A percentile compares a stretch with the other conserved stretches of the same genome.
Evolutionary conservation across 768 basidiomycete genomes (phyloP).

Genomic region (Filobasidium wieringae): DNA sequence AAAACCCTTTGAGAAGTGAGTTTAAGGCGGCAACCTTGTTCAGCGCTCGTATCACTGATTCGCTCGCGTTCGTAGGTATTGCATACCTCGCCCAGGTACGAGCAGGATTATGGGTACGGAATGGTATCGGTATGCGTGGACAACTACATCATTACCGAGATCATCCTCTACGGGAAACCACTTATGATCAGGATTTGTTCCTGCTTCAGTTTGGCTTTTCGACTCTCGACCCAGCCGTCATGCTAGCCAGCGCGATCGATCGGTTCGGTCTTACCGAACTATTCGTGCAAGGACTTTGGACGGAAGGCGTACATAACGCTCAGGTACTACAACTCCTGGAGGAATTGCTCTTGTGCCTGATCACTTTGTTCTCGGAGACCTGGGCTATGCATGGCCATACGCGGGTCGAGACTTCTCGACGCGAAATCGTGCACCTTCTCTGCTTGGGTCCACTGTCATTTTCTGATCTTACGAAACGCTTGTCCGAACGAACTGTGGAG

Average conservation of each 20-base stretch:
- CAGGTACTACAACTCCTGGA: conserved; percentile 46
- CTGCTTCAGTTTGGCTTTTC: conserved; percentile 75
- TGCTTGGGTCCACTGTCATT: conserved; percentile 78
- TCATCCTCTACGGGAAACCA: conserved; percentile 85
- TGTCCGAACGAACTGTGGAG: conserved; percentile 79
- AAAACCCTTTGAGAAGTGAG: conserved; percentile 79
- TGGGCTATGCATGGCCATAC: conserved; percentile 60
- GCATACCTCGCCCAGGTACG: conserved; percentile 90
- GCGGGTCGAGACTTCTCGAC: conserved; percentile 52
- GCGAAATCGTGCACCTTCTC: conserved; percentile 82
- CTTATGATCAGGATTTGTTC: conserved; percentile 91
- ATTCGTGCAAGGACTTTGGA: conserved; percentile 46
- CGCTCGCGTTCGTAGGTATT: conserved; percentile 46
- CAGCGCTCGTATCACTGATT: neutral
- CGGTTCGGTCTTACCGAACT: conserved; percentile 71
- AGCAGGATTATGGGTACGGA: conserved; percentile 92
- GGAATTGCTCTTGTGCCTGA: conserved; percentile 75
- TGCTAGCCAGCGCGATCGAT: conserved; percentile 77
- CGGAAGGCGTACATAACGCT: conserved; percentile 45
- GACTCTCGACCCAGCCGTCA: conserved; percentile 59
- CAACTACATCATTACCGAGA: conserved; percentile 93
- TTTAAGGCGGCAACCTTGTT: neutral
- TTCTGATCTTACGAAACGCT: conserved; percentile 78
- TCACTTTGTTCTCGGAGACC: conserved; percentile 73
- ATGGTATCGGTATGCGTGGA: conserved; percentile 88